Conservation (phyloP, 495 filamentous ascomycete species). For the Evansstolkia leycettana region DNA sequence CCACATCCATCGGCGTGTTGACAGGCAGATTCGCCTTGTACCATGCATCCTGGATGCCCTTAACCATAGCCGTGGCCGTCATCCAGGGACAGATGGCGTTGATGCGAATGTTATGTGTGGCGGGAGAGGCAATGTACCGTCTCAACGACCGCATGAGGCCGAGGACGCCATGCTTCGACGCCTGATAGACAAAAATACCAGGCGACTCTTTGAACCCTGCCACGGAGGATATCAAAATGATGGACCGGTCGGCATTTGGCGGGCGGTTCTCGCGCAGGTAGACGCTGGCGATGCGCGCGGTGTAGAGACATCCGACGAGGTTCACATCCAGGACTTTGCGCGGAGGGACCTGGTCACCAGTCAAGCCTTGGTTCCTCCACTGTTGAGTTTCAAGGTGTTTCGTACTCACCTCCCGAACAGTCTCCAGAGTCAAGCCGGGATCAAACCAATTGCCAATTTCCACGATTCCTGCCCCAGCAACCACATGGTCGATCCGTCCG, state of each 20-base stretch:
- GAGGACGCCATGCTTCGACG: constrained; percentile 37
- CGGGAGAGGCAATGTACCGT: constrained; percentile 22
- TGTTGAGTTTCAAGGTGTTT: no score
- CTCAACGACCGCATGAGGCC: constrained; percentile 37
- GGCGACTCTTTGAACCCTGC: constrained; percentile 37
- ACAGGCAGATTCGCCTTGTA: constrained; percentile 28
- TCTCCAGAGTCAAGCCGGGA: constrained; percentile 22
- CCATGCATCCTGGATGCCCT: constrained; percentile 31
- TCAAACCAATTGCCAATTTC: constrained; percentile 36
- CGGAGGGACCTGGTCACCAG: constrained; percentile 34
- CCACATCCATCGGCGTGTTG: constrained; percentile 32
- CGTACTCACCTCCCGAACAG: constrained; percentile 24
- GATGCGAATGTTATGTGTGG: constrained; percentile 29
- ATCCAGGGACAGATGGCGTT: constrained; percentile 46
- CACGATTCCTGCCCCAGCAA: constrained; percentile 38
- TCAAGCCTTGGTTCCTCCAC: no score
- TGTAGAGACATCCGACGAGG: constrained; percentile 35
- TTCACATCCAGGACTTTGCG: constrained; percentile 37
- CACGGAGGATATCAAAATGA: constrained; percentile 30
- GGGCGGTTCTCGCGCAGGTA: constrained; percentile 34
- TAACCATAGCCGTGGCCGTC: constrained; percentile 31
- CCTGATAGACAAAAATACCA: constrained; percentile 34
- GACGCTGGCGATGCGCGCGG: constrained; percentile 30
- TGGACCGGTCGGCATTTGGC: constrained; percentile 27
- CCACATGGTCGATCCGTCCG: constrained; percentile 38